A percentile compares a stretch with the other conserved stretches of the same genome.
phyloP scores from a whole-genome alignment of 2,329 filamentous ascomycete species.

The Tolypocladium tundrense region DNA sequence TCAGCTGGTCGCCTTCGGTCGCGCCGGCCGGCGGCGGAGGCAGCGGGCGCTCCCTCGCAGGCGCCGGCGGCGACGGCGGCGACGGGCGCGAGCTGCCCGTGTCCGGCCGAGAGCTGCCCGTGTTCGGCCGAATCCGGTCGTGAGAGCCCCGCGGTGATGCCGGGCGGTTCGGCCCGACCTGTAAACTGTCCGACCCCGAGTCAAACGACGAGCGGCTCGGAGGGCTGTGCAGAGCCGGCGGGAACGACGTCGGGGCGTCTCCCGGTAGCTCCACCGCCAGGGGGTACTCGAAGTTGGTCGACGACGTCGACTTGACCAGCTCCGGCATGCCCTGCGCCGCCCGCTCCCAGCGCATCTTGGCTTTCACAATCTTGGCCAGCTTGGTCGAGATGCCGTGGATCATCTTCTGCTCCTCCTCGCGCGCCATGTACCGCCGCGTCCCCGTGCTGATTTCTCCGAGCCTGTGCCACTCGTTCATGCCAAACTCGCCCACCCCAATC shows the following conservation, averaged over 20 bases:
- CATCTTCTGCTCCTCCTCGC: slow-evolving; percentile 64
- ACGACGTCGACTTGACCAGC: slow-evolving; percentile 29
- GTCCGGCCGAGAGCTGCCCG: slow-evolving; percentile 13
- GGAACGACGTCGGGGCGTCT: slow-evolving; percentile 34
- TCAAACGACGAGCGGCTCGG: slow-evolving; percentile 45
- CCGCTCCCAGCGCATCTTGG: slow-evolving; percentile 57
- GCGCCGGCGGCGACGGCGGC: slow-evolving; percentile 16
- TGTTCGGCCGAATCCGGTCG: slow-evolving; percentile 29
- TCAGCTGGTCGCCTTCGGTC: slow-evolving; percentile 37
- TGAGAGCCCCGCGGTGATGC: slow-evolving; percentile 41
- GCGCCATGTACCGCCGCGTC: slow-evolving; percentile 73
- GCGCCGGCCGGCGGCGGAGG: slow-evolving; percentile 17
- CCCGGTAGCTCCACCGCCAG: slow-evolving; percentile 50
- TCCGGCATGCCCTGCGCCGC: slow-evolving; percentile 31
- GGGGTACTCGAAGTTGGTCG: slow-evolving; percentile 30
- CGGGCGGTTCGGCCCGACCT: slow-evolving; percentile 23
- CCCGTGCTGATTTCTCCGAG: slow-evolving; percentile 91
- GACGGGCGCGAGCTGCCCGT: slow-evolving; percentile 19
- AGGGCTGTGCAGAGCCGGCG: slow-evolving; percentile 24
- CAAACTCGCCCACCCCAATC: slow-evolving; percentile 90
- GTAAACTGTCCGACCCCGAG: slow-evolving; percentile 41
- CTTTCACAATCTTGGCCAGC: slow-evolving; percentile 71
- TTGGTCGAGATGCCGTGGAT: slow-evolving; percentile 68
- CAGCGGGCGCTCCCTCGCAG: not conserved
- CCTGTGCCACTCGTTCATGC: slow-evolving; percentile 96